Percentiles rank a stretch among this genome's conserved stretches.
Conservation (phyloP, 1,284 basidiomycete genomes). For the Trichosporon ovoides region DNA sequence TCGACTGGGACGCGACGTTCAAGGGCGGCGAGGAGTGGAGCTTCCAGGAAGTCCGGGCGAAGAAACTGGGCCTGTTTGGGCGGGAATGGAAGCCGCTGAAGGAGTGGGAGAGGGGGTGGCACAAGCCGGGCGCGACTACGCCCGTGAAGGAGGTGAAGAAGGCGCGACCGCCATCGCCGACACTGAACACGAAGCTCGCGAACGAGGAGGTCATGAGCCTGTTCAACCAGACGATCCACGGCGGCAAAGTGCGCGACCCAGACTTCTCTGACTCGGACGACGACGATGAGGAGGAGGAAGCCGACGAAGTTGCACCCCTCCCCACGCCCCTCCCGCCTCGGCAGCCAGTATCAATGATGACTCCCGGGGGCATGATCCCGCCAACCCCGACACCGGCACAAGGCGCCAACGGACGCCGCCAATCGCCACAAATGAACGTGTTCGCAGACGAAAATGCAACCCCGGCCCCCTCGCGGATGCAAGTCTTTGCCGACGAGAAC, state of each 20-base stretch:
- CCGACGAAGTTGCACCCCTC: conserved; percentile 30
- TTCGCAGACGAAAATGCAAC: conserved; percentile 9
- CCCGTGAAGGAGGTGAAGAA: conserved; percentile 30
- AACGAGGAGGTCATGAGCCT: conserved; percentile 87
- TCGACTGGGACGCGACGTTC: conserved; percentile 47
- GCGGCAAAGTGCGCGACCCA: conserved; percentile 47
- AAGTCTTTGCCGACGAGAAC: conserved; percentile 30
- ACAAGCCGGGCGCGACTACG: conserved; percentile 41
- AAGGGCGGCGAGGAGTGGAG: conserved; percentile 48
- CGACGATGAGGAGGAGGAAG: conserved; percentile 44
- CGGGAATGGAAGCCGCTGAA: conserved; percentile 42
- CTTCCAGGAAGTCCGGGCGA: conserved; percentile 49
- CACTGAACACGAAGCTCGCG: conserved; percentile 82
- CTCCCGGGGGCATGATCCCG: conserved; percentile 39
- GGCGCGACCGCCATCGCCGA: conserved; percentile 58
- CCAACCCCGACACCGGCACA: conserved; percentile 47
- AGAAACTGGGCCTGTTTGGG: conserved; percentile 41
- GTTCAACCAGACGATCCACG: conserved; percentile 70
- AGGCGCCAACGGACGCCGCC: background rate
- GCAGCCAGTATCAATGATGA: conserved; percentile 33
- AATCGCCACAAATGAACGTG: conserved; percentile 8
- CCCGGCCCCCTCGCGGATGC: background rate
- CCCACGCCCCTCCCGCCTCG: conserved; percentile 41
- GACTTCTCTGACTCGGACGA: conserved; percentile 39
- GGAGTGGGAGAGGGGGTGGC: conserved; percentile 46